Conservation (phyloP, 176 grass and related monocot species). For the Musa schizocarpa region DNA sequence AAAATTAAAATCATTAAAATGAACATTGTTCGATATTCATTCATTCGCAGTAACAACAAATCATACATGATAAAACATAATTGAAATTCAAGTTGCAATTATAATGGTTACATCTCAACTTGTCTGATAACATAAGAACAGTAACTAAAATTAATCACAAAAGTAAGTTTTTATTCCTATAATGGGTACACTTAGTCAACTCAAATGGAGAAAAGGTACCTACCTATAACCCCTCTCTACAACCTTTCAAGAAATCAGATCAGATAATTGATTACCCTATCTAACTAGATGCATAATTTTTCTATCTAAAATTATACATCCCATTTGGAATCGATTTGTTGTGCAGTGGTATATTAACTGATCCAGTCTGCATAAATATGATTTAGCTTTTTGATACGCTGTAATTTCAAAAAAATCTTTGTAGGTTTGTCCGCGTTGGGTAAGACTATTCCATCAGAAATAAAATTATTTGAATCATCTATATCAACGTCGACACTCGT, state of each 20-base stretch:
- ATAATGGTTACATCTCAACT: no score
- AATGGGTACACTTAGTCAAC: no score
- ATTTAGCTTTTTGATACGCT: neutral
- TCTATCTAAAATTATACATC: neutral
- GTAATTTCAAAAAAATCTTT: neutral
- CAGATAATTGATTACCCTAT: neutral
- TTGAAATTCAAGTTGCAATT: no score
- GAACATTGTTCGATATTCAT: no score
- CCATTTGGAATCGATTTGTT: neutral
- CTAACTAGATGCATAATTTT: neutral
- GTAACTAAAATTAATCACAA: no score
- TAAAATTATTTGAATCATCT: neutral
- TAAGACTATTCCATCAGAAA: neutral
- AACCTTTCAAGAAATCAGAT: neutral
- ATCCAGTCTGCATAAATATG: slow-evolving; percentile 12
- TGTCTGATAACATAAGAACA: no score
- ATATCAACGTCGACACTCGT: neutral
- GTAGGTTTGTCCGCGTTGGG: neutral
- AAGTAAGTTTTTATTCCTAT: no score
- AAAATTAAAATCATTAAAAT: no score
- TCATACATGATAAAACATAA: no score
- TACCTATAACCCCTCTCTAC: neutral
- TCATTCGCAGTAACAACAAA: no score
- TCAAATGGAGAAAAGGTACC: no score
- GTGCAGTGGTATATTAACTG: no score